A percentile compares a stretch with the other conserved stretches of the same genome.
Evolutionary conservation across 2,329 filamentous ascomycete genomes (phyloP).

Genomic region (Endoconidiophora laricicola): DNA sequence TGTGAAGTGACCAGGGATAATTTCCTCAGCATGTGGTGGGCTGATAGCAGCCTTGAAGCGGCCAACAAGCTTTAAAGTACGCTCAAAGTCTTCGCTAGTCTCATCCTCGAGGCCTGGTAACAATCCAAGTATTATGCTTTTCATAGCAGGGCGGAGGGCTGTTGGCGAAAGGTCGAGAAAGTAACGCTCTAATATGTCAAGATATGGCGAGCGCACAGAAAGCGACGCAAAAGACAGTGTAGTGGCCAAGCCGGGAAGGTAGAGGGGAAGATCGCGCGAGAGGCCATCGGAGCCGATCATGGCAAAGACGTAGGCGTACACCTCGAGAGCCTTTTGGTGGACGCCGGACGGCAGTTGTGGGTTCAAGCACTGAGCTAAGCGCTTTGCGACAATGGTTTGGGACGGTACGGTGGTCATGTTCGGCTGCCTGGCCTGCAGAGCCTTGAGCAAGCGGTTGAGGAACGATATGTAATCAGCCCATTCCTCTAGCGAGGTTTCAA

Average conservation of each 20-base stretch:
- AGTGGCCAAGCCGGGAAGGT: constrained; percentile 75
- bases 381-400: constrained; percentile 70
- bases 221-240: constrained; percentile 91
- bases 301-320: constrained; percentile 79
- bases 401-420: constrained; percentile 60
- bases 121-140: constrained; percentile 75
- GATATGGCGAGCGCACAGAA: constrained; percentile 70
- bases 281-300: constrained; percentile 69
- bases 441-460: constrained; percentile 77
- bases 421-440: constrained; percentile 70
- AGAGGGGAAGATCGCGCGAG: constrained; percentile 67
- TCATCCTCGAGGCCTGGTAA: constrained; percentile 89
- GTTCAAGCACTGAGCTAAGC: constrained; percentile 87
- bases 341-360: constrained; percentile 86
- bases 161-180: constrained; percentile 55
- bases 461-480: constrained; percentile 99
- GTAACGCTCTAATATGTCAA: constrained; percentile 67
- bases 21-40: constrained; percentile 25
- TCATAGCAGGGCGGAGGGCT: constrained; percentile 70
- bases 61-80: constrained; percentile 63
- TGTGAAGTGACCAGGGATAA: constrained; percentile 35
- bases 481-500: constrained; percentile 88
- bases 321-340: constrained; percentile 90
- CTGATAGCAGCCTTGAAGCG: constrained; percentile 56
- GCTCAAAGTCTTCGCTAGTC: constrained; percentile 91